phyloP scores from a whole-genome alignment of 495 filamentous ascomycete genomes.

The Podospora anserina region DNA sequence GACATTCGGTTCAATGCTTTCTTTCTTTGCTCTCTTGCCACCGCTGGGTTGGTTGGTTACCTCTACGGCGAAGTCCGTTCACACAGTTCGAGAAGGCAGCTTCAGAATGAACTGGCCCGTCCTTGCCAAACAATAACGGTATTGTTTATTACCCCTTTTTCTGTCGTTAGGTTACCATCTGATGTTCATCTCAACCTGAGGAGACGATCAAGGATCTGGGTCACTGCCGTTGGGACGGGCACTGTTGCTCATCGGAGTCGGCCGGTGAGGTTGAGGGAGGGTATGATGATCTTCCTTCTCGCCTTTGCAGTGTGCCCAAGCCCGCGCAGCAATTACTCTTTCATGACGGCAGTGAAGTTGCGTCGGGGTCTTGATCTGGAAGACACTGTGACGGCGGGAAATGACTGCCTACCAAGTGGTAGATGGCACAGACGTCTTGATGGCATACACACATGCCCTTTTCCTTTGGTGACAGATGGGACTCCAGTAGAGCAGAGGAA shows the following conservation, averaged over 20 bases:
- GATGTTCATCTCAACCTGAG: not conserved
- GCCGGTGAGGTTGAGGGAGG: not conserved
- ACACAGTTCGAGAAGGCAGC: not conserved
- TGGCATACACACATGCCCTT: not conserved
- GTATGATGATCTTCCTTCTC: conserved; percentile 2
- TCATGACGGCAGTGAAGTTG: not conserved
- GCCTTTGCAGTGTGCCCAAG: not conserved
- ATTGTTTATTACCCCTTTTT: not conserved
- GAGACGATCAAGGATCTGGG: conserved; percentile 3
- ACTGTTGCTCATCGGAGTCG: not conserved
- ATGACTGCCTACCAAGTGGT: not conserved
- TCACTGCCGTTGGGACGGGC: not conserved
- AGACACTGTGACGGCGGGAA: not conserved
- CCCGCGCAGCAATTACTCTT: not conserved
- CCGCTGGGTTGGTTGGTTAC: not conserved
- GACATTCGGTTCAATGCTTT: conserved; percentile 1
- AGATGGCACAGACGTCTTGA: not conserved
- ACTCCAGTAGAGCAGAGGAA: not conserved
- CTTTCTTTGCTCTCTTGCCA: not conserved
- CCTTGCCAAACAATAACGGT: not conserved
- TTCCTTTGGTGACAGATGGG: not conserved
- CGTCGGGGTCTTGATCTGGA: not conserved
- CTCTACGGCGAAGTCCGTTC: not conserved
- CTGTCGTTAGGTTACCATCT: not conserved
- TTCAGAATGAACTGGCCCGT: not conserved